These are phyloP conservation scores for Cryptococcus depauperatus DNA, from an alignment of 1,284 basidiomycete species.

Conservation along the genomic window DNA sequence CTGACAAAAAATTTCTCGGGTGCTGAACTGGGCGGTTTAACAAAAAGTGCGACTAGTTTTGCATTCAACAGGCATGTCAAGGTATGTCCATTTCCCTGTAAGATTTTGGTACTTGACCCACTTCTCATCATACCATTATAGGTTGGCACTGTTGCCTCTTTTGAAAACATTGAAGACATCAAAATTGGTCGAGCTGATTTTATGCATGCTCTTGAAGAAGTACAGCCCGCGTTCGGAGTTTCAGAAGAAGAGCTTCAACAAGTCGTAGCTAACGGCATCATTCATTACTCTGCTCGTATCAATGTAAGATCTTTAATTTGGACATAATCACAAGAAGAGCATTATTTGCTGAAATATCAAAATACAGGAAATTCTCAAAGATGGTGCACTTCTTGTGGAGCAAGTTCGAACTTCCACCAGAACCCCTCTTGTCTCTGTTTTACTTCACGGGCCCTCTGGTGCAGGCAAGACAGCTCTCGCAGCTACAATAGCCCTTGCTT, in stretches of 20 bases:
- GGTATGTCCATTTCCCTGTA: constrained; percentile 38
- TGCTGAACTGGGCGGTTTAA: constrained; percentile 89
- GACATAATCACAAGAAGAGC: background rate
- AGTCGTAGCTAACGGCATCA: constrained; percentile 95
- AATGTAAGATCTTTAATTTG: constrained; percentile 15
- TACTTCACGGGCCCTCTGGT: constrained; percentile 80
- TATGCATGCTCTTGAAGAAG: constrained; percentile 84
- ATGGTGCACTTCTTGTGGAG: constrained; percentile 88
- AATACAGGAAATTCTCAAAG: constrained; percentile 69
- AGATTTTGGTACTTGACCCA: background rate
- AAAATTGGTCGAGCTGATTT: constrained; percentile 85
- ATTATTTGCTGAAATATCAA: constrained; percentile 2
- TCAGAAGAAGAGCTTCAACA: constrained; percentile 41
- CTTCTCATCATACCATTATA: constrained; percentile 15
- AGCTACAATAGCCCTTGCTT: constrained; percentile 86
- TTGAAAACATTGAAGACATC: constrained; percentile 91
- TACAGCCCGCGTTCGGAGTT: constrained; percentile 53
- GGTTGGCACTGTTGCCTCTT: constrained; percentile 93
- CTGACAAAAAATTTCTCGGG: constrained; percentile 97
- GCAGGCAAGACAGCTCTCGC: constrained; percentile 94
- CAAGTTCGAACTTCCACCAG: constrained; percentile 86
- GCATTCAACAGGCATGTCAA: constrained; percentile 97
- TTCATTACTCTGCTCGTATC: constrained; percentile 78
- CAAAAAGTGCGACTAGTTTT: constrained; percentile 97
- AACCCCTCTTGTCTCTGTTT: constrained; percentile 83